phyloP scores from a whole-genome alignment of 2,329 filamentous ascomycete species.

The Neophaeococcomyces mojaviensis region DNA sequence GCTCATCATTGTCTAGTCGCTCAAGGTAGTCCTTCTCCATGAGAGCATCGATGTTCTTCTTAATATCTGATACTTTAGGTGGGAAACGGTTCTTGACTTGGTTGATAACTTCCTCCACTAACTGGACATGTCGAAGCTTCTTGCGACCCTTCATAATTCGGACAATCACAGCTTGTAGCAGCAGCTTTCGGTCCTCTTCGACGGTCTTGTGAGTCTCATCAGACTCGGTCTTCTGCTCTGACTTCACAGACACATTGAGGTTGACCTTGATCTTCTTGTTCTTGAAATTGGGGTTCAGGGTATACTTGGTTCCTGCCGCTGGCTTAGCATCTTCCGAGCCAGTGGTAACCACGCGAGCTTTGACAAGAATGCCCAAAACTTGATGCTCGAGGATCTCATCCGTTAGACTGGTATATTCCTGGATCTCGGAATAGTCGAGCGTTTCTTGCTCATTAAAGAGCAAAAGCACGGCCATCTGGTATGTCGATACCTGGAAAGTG shows the following conservation, averaged over 20 bases:
- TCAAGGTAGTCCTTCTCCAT: conserved; percentile 99
- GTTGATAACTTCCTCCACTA: conserved; percentile 90
- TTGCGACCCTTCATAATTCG: conserved; percentile 99
- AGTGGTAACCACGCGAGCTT: conserved; percentile 79
- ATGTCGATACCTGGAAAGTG: conserved; percentile 94
- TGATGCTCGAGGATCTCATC: conserved; percentile 73
- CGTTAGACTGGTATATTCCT: conserved; percentile 69
- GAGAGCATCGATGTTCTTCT: conserved; percentile 98
- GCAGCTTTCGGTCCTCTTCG: conserved; percentile 91
- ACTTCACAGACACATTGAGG: conserved; percentile 87
- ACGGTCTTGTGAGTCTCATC: conserved; percentile 99
- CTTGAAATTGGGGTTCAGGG: conserved; percentile 91
- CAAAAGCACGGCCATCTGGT: conserved; percentile 92
- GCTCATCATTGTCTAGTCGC: conserved; percentile 84
- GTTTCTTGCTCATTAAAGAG: conserved; percentile 89
- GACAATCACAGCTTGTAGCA: conserved; percentile 97
- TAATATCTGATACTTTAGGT: conserved; percentile 90
- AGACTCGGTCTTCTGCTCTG: conserved; percentile 91
- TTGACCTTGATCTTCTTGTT: conserved; percentile 98
- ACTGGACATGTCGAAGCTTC: conserved; percentile 93
- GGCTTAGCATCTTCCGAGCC: conserved; percentile 67
- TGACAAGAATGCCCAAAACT: conserved; percentile 76
- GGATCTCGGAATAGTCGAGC: conserved; percentile 80
- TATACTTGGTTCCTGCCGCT: conserved; percentile 69
- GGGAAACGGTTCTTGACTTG: conserved; percentile 91